Conservation (phyloP, 768 basidiomycete genomes). For the Tubosaeta brunneosetosa region DNA sequence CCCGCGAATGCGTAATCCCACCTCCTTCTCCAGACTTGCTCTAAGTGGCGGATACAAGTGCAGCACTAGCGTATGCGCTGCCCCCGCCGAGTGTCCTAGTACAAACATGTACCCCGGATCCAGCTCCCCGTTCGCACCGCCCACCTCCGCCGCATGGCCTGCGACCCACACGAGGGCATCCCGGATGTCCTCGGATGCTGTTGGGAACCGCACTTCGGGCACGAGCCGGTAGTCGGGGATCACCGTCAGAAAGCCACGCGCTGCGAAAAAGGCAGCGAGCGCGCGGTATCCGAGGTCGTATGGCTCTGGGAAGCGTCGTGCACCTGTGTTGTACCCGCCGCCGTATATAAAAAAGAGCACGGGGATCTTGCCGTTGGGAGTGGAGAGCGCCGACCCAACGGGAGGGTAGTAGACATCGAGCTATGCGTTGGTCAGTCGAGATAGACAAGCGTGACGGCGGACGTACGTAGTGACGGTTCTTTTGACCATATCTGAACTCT, state of each 20-base stretch:
- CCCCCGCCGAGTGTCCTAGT: conserved; percentile 62
- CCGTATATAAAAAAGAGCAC: conserved; percentile 65
- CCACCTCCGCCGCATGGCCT: conserved; percentile 29
- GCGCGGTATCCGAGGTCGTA: conserved; percentile 51
- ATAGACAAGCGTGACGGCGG: background rate
- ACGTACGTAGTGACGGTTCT: conserved; percentile 37
- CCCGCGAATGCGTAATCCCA: conserved; percentile 35
- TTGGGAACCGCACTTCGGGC: conserved; percentile 53
- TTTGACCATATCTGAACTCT: conserved; percentile 53
- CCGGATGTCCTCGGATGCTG: conserved; percentile 50
- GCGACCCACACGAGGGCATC: conserved; percentile 56
- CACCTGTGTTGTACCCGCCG: conserved; percentile 55
- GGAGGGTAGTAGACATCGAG: conserved; percentile 65
- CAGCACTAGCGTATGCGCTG: conserved; percentile 44
- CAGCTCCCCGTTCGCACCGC: conserved; percentile 20
- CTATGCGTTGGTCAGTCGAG: conserved; percentile 27
- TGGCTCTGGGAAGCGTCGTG: conserved; percentile 43
- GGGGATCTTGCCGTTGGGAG: conserved; percentile 32
- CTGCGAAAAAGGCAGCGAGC: conserved; percentile 58
- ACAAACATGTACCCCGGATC: conserved; percentile 44
- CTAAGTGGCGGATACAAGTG: conserved; percentile 31
- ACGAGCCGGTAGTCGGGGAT: conserved; percentile 67
- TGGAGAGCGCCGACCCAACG: conserved; percentile 20
- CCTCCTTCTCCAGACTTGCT: conserved; percentile 28
- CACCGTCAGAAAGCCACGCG: conserved; percentile 54